Evolutionary conservation across 352 stramenopile genomes (phyloP).

Genomic region (Globisporangium nagaii): DNA sequence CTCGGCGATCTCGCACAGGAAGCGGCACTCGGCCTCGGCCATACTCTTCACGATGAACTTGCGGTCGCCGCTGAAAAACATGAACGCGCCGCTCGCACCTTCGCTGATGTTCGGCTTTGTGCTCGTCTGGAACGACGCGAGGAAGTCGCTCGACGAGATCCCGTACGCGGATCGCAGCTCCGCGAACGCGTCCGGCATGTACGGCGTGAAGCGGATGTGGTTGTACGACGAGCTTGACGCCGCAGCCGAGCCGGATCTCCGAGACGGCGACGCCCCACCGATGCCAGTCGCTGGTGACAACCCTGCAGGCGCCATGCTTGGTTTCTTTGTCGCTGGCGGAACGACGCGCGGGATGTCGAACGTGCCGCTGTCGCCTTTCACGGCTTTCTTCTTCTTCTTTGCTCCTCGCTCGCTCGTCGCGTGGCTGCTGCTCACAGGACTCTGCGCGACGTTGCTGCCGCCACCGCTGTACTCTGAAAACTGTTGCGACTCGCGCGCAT

Average conservation of each 20-base stretch:
- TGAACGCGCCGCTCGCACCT: slow-evolving; percentile 87
- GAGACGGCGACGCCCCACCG: neutral
- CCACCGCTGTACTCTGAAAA: neutral
- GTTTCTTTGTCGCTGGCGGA: neutral
- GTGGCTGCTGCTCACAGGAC: neutral
- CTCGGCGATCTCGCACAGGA: slow-evolving; percentile 79
- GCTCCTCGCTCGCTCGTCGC: neutral
- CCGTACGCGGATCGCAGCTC: slow-evolving; percentile 65
- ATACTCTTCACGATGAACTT: slow-evolving; percentile 91
- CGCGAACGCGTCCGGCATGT: slow-evolving; percentile 64
- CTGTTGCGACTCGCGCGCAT: neutral
- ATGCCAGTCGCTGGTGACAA: neutral
- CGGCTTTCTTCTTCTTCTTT: slow-evolving; percentile 5
- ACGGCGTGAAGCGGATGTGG: slow-evolving; percentile 71
- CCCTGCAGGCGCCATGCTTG: neutral
- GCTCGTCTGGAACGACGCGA: slow-evolving; percentile 70
- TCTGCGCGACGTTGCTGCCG: neutral
- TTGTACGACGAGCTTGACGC: slow-evolving; percentile 23
- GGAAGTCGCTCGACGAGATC: slow-evolving; percentile 62
- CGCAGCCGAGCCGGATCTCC: too few relatives aligned
- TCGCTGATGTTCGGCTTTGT: slow-evolving; percentile 88
- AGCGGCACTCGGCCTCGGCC: slow-evolving; percentile 70
- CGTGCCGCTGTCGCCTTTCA: slow-evolving; percentile 10
- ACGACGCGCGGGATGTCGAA: slow-evolving; percentile 11
- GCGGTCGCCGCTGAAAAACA: slow-evolving; percentile 90